Percentiles rank a stretch among this genome's conserved stretches.
Conservation (phyloP, 495 filamentous ascomycete species). For the Staphylotrichum longicolle region DNA sequence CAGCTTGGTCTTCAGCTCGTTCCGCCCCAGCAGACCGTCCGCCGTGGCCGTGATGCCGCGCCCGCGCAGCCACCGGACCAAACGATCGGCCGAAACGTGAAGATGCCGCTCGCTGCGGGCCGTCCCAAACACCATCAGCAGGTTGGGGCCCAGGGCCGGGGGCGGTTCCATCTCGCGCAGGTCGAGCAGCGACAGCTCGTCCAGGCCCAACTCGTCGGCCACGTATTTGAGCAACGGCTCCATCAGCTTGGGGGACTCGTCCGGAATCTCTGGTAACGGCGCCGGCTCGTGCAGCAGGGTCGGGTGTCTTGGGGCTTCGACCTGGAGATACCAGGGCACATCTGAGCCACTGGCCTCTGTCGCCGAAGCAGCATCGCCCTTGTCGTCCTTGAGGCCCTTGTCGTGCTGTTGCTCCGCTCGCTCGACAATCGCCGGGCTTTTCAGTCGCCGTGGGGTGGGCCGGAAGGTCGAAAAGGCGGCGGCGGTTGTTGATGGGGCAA, state of each 20-base stretch:
- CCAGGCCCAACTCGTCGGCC: conserved; percentile 78
- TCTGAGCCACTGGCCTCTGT: conserved; percentile 17
- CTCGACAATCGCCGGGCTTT: conserved; percentile 28
- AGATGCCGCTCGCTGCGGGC: conserved; percentile 91
- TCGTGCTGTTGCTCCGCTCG: background rate
- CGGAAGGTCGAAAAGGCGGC: conserved; percentile 30
- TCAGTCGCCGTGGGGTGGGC: conserved; percentile 17
- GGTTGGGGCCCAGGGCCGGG: conserved; percentile 77
- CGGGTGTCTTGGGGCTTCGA: conserved; percentile 53
- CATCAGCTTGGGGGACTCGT: conserved; percentile 69
- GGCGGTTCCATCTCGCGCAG: conserved; percentile 81
- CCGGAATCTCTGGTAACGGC: conserved; percentile 72
- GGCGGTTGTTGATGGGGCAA: conserved; percentile 5
- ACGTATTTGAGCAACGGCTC: conserved; percentile 70
- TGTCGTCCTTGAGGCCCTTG: background rate
- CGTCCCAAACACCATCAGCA: conserved; percentile 92
- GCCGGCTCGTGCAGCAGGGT: conserved; percentile 58
- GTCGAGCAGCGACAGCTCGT: conserved; percentile 73
- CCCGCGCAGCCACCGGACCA: conserved; percentile 81
- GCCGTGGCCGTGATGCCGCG: conserved; percentile 71
- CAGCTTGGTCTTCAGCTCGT: conserved; percentile 85
- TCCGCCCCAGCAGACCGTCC: conserved; percentile 84
- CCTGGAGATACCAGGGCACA: conserved; percentile 84
- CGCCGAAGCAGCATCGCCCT: background rate
- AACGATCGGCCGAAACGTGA: conserved; percentile 84